Percentiles rank a stretch among this genome's conserved stretches.
Evolutionary conservation across 148 eudicot species (phyloP).

Genomic region (Fagopyrum tataricum): DNA sequence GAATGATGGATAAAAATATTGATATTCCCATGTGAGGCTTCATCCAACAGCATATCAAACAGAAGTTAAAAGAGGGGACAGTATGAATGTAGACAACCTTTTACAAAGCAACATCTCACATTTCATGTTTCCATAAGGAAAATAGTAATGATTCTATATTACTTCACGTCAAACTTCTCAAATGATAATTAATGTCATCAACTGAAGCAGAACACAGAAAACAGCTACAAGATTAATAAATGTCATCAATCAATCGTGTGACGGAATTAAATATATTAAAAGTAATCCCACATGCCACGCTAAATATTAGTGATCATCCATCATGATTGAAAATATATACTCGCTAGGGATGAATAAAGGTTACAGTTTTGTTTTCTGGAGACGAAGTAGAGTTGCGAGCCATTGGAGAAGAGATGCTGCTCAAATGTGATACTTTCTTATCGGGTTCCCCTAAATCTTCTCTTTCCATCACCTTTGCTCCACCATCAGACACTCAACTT

Average conservation of each 20-base stretch:
- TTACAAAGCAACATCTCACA: not conserved
- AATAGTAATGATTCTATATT: too few species aligned
- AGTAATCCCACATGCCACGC: not conserved
- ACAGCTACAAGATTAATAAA: not conserved
- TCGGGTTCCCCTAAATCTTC: conserved; percentile 47
- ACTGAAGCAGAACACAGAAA: not conserved
- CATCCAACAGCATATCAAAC: not conserved
- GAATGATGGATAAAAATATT: not conserved
- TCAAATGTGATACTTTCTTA: conserved; percentile 58
- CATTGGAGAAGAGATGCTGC: conserved; percentile 36
- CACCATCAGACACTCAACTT: conserved; percentile 12
- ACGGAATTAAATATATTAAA: not conserved
- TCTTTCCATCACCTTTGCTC: conserved; percentile 51
- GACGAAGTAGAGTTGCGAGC: conserved; percentile 62
- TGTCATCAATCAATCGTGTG: not conserved
- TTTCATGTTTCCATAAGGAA: not conserved
- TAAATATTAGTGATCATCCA: not conserved
- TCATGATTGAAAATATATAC: not conserved
- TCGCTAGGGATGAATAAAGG: not conserved
- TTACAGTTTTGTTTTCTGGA: conserved; percentile 54
- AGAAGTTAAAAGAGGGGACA: not conserved
- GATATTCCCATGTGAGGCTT: not conserved
- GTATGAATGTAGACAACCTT: not conserved
- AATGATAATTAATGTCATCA: not conserved
- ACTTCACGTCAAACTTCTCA: not conserved